Evolutionary conservation across 768 basidiomycete species (phyloP).

Genomic region (Russula virescens): DNA sequence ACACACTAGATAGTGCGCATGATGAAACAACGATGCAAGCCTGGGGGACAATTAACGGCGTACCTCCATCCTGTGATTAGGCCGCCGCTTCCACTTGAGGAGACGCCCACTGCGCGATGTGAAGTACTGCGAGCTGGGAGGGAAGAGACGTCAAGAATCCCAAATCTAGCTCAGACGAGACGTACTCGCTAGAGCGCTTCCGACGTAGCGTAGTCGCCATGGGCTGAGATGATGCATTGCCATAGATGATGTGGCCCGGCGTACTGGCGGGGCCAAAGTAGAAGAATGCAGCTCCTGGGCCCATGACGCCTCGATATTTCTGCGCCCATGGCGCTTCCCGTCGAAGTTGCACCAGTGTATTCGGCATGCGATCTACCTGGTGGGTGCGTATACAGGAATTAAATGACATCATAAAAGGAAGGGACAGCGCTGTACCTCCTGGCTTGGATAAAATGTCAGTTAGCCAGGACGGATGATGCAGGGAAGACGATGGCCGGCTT

Average conservation of each 20-base stretch:
- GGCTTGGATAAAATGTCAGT: conserved; percentile 14
- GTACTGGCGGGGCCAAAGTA: conserved; percentile 64
- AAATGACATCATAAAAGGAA: not conserved
- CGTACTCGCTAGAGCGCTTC: conserved; percentile 60
- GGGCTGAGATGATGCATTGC: conserved; percentile 48
- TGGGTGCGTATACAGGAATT: not conserved
- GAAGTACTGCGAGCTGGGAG: conserved; percentile 65
- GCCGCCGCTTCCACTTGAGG: conserved; percentile 66
- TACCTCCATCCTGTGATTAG: conserved; percentile 64
- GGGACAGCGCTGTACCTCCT: conserved; percentile 13
- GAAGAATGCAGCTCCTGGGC: conserved; percentile 71
- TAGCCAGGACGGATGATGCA: not conserved
- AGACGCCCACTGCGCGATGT: conserved; percentile 60
- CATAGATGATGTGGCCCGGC: conserved; percentile 63
- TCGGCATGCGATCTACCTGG: conserved; percentile 53
- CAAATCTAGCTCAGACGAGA: conserved; percentile 18
- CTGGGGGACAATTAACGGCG: conserved; percentile 21
- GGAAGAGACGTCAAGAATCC: not conserved
- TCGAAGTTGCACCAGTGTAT: conserved; percentile 55
- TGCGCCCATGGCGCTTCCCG: conserved; percentile 63
- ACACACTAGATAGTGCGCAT: conserved; percentile 38
- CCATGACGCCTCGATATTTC: conserved; percentile 66
- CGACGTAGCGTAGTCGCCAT: conserved; percentile 57
- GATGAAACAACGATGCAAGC: not conserved
- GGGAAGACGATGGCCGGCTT: conserved; percentile 28